Base-by-base conservation (phyloP, 306 rosid genomes). In the Quercus aquifolioides region DNA sequence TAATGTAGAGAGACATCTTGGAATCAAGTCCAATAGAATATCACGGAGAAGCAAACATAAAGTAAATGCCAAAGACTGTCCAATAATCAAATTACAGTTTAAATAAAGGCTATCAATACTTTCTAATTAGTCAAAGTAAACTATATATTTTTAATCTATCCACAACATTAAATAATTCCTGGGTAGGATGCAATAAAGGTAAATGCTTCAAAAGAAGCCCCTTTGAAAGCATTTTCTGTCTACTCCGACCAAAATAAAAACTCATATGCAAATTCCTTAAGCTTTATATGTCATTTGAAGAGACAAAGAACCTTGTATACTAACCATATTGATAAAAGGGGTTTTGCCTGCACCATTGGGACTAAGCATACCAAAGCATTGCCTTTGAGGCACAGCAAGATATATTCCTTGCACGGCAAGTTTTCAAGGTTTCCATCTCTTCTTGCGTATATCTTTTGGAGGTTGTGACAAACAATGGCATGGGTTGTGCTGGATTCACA, bases 321-420 rank as follows among this genome's bases (percentile, higher is more conserved):
- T 88, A 52, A 90, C 97, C 98, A 94, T 91, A 76, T 76, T 92
- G 82, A 92, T 94, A 84, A 92, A 94, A 76, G 98, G 92, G 76
- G 96, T 94, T 81, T 92, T 92, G 46, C 94, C 97, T 4, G 92
- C 98, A 71, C 97, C 97, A 55, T 94, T 92, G 23, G 94, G 98
- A 71, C 96, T 97, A 73, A 94, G 97, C 94, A 92, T 92, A 76
- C 97, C 97, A 76, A 94, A 92, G 87, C 98, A 94, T 67, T 92
- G 96, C 30, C 93, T 94, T 63, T 86, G 90, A 77, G 96, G 89
- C 83, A 94, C 79, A 83, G 94, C 94, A 84, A 94, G 96, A 65
- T 96, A 92, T 83, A 94, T 55, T 46, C 92, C 98, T 82, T 77
- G 88, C 74, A 92, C 98, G 0, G 94, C 97, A 76, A 78, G 74